Evolutionary conservation across 2,329 filamentous ascomycete genomes (phyloP), one percentile per base, ranked within the genome.

Genomic region (Trichophyton simii): DNA sequence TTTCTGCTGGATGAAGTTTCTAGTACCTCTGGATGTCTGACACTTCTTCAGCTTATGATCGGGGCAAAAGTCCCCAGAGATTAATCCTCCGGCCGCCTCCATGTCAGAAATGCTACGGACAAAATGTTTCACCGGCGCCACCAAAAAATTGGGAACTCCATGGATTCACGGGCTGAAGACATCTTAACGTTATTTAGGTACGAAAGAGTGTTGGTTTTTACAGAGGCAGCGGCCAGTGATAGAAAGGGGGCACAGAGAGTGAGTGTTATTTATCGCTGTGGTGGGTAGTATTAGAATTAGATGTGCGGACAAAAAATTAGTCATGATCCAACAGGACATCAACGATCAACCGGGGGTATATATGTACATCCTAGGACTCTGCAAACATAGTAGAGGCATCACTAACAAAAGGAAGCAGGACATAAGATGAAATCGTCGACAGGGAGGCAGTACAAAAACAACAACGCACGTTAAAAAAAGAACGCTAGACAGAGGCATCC

Each of bases 281-380:
- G 11, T 13, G 28, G 25, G 52, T 55, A 36, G 13, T 55, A 55
- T 55, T 55, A 55, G 7, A 28, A 55, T 55, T 55, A 55, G 20
- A 55, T 55, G 52, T n/a, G 25, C 28, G 52, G 52, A 55, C 52
- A 38, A 38, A 34, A 55, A 55, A 15, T 18, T 20, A 55, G n/a
- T 55, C 52, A 55, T 31, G 52, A 36, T 55, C 28, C 25, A 36
- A 36, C 13, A 31, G 18, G 13, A n/a, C 52, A 55, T 34, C 52
- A 55, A 38, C 34, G 34, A 38, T 38, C 34, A 38, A 38, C 34
- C 7, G 11, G 52, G 52, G 52, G 52, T 34, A 36, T 55, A 55
- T 55, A 55, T 55, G 52, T 55, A 55, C 52, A 55, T 55, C 52
- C 52, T 55, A 55, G 28, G 52, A 55, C 25, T 36, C 34, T 55